Base-by-base conservation (phyloP, 331 rosid species). In the Acacia pycnantha region DNA sequence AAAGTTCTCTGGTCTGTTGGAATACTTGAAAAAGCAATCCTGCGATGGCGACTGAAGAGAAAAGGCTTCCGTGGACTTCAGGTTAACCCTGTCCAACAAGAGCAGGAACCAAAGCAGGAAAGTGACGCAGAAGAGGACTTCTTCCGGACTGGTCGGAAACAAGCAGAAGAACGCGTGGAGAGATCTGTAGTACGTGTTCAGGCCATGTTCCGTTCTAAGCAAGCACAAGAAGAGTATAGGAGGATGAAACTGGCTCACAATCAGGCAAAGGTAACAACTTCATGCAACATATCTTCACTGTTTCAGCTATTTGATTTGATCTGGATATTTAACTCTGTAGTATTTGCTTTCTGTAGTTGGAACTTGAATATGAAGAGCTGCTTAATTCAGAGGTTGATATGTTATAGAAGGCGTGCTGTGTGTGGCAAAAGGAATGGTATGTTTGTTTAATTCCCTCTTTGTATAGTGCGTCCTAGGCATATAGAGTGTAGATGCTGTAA, bases 1-100 rank as follows among this genome's bases (percentile, higher is more conserved):
- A 96, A 96, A 88, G 88, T 96, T 77, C 80, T 92, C 58, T 96
- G 99, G 99, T 94, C 97, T 1, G 99, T 96, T 29, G 99, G 99
- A 72, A 89, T 96, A 80, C 88, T 96, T 33, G 99, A 96, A 92
- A 96, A 96, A 85, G 98, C 62, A 48, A 73, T 96, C 87, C 79
- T 96, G 75, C 94, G 99, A 11, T 96, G 99, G 99, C 97, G 95
- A 74, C 78, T 89, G 10, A 96, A 89, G 91, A 88, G 95, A 83
- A 96, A 81, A 86, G 99, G 99, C 31, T 91, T 96, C 70, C 97
- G 98, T 3, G 99, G 98, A 50, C 98, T 96, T n/a, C 89, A 89
- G 73, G 98, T 92, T 79, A 88, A 86, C 81, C 88, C 94, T 2
- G 74, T 14, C 11, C 82, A 84, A 82, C 81, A 66, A 12, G 70